Conservation (phyloP, 768 basidiomycete species). For the Mycena venus region DNA sequence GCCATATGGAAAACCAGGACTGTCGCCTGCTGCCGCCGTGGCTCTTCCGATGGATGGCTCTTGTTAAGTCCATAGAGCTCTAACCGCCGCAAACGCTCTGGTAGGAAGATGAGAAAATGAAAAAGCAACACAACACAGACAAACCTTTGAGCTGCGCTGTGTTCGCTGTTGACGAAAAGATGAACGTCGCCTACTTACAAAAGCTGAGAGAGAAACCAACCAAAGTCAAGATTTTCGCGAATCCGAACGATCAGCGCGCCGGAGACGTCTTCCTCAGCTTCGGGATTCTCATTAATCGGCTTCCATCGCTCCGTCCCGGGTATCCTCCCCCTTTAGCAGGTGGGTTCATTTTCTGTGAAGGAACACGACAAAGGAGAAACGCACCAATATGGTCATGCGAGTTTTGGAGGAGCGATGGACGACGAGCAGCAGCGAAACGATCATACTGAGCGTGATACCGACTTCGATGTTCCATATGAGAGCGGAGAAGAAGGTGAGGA, state of each 20-base stretch:
- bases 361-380: conserved; percentile 38
- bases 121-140: neutral
- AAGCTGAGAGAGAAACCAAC: conserved; percentile 54
- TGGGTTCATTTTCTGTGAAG: neutral
- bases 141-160: conserved; percentile 93
- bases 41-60: conserved; percentile 92
- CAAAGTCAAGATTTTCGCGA: conserved; percentile 92
- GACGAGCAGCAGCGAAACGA: conserved; percentile 90
- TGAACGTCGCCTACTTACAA: neutral
- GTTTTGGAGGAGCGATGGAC: conserved; percentile 91
- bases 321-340: conserved; percentile 76
- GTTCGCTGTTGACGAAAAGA: conserved; percentile 71
- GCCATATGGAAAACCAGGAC: conserved; percentile 93
- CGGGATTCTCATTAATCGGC: conserved; percentile 89
- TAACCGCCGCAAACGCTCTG: conserved; percentile 85
- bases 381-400: conserved; percentile 90
- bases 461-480: conserved; percentile 94
- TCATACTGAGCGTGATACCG: conserved; percentile 90
- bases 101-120: neutral
- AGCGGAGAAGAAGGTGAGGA: conserved; percentile 88
- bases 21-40: conserved; percentile 78
- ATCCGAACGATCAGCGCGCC: conserved; percentile 92
- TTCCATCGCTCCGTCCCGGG: conserved; percentile 93
- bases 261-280: conserved; percentile 82
- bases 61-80: conserved; percentile 88